Evolutionary conservation across 1,139 yeast genomes (phyloP).

Genomic region (Kodamaea anthophila): DNA sequence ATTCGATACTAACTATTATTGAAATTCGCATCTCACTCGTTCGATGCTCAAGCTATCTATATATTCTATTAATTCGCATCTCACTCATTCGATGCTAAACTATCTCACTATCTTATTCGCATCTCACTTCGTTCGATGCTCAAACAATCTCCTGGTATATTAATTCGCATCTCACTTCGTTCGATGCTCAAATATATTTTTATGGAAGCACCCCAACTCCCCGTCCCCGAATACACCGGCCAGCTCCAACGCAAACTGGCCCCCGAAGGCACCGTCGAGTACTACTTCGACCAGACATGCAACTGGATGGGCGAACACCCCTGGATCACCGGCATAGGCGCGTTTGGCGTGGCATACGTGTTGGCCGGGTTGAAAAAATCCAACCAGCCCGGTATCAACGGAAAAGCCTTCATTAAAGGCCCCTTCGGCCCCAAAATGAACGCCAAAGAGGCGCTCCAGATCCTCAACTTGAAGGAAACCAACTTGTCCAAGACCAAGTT

Average conservation of each 20-base stretch:
- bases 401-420: constrained; percentile 73
- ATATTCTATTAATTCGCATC: too few relatives aligned
- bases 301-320: constrained; percentile 75
- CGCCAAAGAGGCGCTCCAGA: constrained; percentile 85
- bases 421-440: constrained; percentile 88
- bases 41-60: too few relatives aligned
- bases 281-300: constrained; percentile 61
- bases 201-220: constrained; percentile 53
- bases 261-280: constrained; percentile 48
- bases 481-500: constrained; percentile 69
- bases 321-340: constrained; percentile 64
- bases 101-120: too few relatives aligned
- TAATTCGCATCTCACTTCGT: too few relatives aligned
- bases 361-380: constrained; percentile 67
- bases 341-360: constrained; percentile 56
- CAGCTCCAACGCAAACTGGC: constrained; percentile 39
- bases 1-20: too few relatives aligned
- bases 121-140: too few relatives aligned
- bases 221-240: constrained; percentile 49
- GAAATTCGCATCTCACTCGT: too few relatives aligned
- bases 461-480: constrained; percentile 76
- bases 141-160: too few relatives aligned
- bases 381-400: constrained; percentile 66
- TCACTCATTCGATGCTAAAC: too few relatives aligned
- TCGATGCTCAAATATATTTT: background rate